phyloP scores from a whole-genome alignment of 257 asterid species.

The Cinchona pubescens region DNA sequence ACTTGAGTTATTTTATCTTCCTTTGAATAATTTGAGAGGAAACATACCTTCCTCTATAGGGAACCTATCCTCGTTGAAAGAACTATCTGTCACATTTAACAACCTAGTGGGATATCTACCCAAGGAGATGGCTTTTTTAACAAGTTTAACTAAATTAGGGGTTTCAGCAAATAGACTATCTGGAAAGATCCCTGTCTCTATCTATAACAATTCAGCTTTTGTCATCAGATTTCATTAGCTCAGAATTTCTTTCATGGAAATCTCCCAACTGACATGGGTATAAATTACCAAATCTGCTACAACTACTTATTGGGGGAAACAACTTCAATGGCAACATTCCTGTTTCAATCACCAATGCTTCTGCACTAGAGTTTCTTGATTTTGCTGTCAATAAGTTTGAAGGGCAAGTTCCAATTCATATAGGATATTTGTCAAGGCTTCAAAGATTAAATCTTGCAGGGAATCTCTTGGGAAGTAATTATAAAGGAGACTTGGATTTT shows the following conservation, averaged over 20 bases:
- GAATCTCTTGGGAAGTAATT: too few species aligned
- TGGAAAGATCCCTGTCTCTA: slow-evolving; percentile 20
- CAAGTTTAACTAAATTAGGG: slow-evolving; percentile 3
- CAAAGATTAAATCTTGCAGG: too few species aligned
- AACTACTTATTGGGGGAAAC: too few species aligned
- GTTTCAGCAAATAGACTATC: slow-evolving; percentile 19
- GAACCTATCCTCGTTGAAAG: slow-evolving; percentile 18
- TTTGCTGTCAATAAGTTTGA: too few species aligned
- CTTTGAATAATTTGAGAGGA: slow-evolving; percentile 22
- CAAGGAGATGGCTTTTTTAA: slow-evolving; percentile 24
- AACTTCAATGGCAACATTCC: too few species aligned
- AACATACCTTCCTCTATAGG: slow-evolving; percentile 26
- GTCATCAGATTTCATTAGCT: background rate
- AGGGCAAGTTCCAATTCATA: too few species aligned
- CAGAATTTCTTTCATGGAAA: slow-evolving; percentile 21
- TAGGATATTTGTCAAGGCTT: too few species aligned
- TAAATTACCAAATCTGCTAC: too few species aligned
- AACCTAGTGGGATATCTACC: slow-evolving; percentile 30
- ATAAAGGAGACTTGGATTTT: too few species aligned
- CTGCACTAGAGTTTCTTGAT: too few species aligned
- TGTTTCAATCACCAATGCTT: too few species aligned
- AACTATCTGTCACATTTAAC: slow-evolving; percentile 15
- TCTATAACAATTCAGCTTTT: slow-evolving; percentile 28
- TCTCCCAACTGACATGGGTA: slow-evolving; percentile 21
- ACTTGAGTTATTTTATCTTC: slow-evolving; percentile 22